Base-by-base conservation (phyloP, 345 rosid genomes). In the Ceriops zippeliana region DNA sequence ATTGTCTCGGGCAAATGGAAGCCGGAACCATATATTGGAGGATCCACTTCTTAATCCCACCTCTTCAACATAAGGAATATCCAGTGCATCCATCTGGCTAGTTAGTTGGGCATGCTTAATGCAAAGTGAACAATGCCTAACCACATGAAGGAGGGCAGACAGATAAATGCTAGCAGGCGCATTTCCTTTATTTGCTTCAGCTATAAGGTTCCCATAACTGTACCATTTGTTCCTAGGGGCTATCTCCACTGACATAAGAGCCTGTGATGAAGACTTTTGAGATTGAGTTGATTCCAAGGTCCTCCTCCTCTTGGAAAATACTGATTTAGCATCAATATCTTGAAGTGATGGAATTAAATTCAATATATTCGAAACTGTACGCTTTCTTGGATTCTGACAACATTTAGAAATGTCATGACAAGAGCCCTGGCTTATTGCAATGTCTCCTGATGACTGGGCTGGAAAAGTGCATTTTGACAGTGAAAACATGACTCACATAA, bases 121-220 rank as follows among this genome's bases (percentile, higher is more conserved):
- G 72, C 96, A 84, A 68, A 90, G 83, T 26, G 95, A 90, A 79
- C 92, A 90, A 81, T 92, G 99, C 74, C 97, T 88, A 62, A 96
- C 92, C 70, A 96, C 96, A 17, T 90, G 97, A 74, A 89, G 92
- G 70, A 96, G 89, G 57, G 97, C 92, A 66, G 92, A 87, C 70
- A 92, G 85, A 75, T 90, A 96, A 70, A 89, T 78, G 72, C 92
- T 82, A 31, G 95, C 85, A 69, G 96, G 91, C 60, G 81, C 89
- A 70, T 90, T 96, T 61, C 99, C 99, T 75, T 82, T 96, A 77
- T 86, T 96, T 75, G 97, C 97, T 84, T 92, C 99, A 69, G 96
- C 89, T 74, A 92, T 76, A 76, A 96, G 96, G 75, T 77, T 70
- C 35, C 89, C 95, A 59, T 86, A 95, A 83, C 89, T 88, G 80